These are phyloP conservation scores for Tetrahymena malaccensis DNA, from an alignment of 73 alveolate genomes.

Conservation along the genomic window DNA sequence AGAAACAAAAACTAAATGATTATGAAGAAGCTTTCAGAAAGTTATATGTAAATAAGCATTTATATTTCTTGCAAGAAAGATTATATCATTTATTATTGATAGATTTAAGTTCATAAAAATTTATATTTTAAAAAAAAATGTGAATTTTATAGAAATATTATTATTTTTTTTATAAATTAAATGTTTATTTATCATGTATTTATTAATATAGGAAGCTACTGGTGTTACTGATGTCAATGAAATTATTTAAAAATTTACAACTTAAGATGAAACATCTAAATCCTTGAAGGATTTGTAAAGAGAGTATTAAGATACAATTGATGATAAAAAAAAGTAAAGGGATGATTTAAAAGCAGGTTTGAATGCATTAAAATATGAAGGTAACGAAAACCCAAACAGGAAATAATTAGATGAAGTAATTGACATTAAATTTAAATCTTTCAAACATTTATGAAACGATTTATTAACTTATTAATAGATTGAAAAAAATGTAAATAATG, in stretches of 20 bases:
- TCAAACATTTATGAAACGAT: background rate
- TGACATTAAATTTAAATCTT: too few relatives aligned
- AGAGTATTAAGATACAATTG: slow-evolving; percentile 73
- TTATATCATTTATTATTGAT: too few relatives aligned
- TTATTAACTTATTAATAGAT: background rate
- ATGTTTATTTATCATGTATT: background rate
- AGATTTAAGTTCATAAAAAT: too few relatives aligned
- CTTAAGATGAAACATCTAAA: slow-evolving; percentile 84
- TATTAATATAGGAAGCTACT: slow-evolving; percentile 64
- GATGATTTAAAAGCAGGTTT: slow-evolving; percentile 62
- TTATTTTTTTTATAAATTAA: too few relatives aligned
- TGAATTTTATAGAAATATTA: too few relatives aligned
- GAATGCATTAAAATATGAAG: slow-evolving; percentile 76
- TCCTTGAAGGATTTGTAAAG: slow-evolving; percentile 65
- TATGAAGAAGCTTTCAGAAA: slow-evolving; percentile 70
- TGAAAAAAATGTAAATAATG: slow-evolving; percentile 62
- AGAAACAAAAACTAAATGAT: slow-evolving; percentile 40
- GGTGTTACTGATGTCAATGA: slow-evolving; percentile 99
- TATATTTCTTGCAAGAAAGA: background rate
- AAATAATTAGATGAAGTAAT: slow-evolving; percentile 85
- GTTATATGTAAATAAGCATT: background rate
- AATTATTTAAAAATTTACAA: slow-evolving; percentile 92
- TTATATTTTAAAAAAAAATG: too few relatives aligned
- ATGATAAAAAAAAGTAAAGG: slow-evolving; percentile 60
- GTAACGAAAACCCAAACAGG: slow-evolving; percentile 80